Evolutionary conservation across 257 asterid genomes (phyloP).

Genomic region (Penstemon davidsonii): DNA sequence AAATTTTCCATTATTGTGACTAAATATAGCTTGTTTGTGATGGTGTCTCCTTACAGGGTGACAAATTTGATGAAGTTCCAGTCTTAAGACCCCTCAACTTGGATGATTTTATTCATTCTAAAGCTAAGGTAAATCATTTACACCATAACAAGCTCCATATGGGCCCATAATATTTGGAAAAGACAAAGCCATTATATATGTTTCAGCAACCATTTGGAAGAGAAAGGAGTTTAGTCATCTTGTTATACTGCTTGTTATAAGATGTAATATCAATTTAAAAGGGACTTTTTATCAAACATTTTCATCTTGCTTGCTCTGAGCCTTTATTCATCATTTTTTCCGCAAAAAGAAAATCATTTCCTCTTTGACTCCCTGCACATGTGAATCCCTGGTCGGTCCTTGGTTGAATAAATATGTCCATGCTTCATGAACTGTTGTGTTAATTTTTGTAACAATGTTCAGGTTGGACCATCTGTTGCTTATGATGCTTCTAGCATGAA

Average conservation of each 20-base stretch:
- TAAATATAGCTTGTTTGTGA: too few relatives aligned
- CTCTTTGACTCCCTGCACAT: too few relatives aligned
- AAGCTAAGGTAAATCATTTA: conserved; percentile 67
- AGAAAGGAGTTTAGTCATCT: too few relatives aligned
- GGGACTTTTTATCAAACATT: too few relatives aligned
- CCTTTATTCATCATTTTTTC: neutral
- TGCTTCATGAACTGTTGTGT: neutral
- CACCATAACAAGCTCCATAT: too few relatives aligned
- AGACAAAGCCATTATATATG: too few relatives aligned
- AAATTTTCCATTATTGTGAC: too few relatives aligned
- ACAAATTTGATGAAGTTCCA: conserved; percentile 38
- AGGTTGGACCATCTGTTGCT: conserved; percentile 99
- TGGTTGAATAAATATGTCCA: neutral
- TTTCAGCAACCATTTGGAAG: too few relatives aligned
- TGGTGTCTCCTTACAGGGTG: conserved; percentile 45
- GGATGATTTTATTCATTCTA: conserved; percentile 76
- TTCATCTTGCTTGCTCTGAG: neutral
- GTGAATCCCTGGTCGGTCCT: too few relatives aligned
- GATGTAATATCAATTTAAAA: too few relatives aligned
- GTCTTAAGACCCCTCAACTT: conserved; percentile 60
- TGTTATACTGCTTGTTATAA: too few relatives aligned
- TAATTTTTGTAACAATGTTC: conserved; percentile 22
- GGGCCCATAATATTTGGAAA: too few relatives aligned
- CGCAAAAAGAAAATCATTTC: neutral
- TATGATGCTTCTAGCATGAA: conserved; percentile 94